Conservation (phyloP, 345 rosid genomes). For the Tarenaya hassleriana region DNA sequence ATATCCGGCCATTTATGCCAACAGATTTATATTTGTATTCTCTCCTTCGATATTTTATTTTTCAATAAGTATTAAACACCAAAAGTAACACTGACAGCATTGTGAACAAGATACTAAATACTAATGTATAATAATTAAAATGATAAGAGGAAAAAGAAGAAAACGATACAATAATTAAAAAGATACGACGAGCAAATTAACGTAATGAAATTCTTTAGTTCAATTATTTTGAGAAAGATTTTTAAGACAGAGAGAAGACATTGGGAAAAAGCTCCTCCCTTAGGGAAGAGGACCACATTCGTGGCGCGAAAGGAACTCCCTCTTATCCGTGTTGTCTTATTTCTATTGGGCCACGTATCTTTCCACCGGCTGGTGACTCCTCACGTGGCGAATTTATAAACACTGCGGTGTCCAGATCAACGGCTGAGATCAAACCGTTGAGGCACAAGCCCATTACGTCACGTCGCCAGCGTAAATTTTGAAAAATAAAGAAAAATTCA, state of each 20-base stretch:
- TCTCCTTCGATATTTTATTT: too few species aligned
- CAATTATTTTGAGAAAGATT: too few species aligned
- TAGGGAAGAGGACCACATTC: conserved; percentile 36
- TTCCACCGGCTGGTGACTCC: neutral
- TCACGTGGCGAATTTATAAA: conserved; percentile 34
- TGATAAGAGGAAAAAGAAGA: too few species aligned
- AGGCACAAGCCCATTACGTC: conserved; percentile 26
- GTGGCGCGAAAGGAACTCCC: conserved; percentile 45
- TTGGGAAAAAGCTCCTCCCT: conserved; percentile 2
- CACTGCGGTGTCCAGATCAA: conserved; percentile 13
- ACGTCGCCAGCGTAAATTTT: conserved; percentile 26
- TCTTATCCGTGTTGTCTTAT: conserved; percentile 18
- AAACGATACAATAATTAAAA: too few species aligned
- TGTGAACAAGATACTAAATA: too few species aligned
- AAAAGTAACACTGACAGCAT: too few species aligned
- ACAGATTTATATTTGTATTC: too few species aligned
- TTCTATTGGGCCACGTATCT: conserved; percentile 39
- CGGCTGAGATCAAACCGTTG: conserved; percentile 35
- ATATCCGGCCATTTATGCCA: too few species aligned
- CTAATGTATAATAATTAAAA: too few species aligned
- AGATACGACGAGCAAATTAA: too few species aligned
- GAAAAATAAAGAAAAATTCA: conserved; percentile 15
- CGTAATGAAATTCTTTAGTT: neutral
- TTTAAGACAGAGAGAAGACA: conserved; percentile 20
- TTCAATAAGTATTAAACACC: too few species aligned